phyloP scores from a whole-genome alignment of 257 asterid species.

The Solanum sitiens region DNA sequence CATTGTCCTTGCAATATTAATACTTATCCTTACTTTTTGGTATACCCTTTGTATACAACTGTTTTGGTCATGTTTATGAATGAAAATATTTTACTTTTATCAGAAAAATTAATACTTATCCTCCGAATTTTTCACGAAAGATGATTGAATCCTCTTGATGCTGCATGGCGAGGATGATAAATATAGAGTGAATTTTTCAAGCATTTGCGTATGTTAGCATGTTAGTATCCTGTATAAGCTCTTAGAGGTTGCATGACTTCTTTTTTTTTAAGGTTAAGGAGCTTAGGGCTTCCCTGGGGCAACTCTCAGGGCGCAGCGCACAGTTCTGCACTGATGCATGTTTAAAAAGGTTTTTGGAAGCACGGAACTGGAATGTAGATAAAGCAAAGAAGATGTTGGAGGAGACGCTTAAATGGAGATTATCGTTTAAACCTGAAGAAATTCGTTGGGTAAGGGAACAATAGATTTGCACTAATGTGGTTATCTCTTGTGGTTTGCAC shows the following conservation, averaged over 20 bases:
- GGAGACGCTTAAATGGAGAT: slow-evolving; percentile 85
- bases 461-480: not conserved
- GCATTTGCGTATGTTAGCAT: not conserved
- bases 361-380: slow-evolving; percentile 78
- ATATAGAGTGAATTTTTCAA: not conserved
- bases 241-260: not conserved
- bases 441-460: slow-evolving; percentile 80
- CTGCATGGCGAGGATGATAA: not conserved
- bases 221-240: not conserved
- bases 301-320: slow-evolving; percentile 53
- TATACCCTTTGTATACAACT: not conserved
- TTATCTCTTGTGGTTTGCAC: not conserved
- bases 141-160: not conserved
- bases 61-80: not conserved
- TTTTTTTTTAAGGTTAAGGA: slow-evolving; percentile 48
- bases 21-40: not conserved
- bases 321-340: slow-evolving; percentile 79
- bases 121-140: not conserved
- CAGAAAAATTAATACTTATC: not conserved
- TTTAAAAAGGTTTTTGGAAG: slow-evolving; percentile 75
- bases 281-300: slow-evolving; percentile 70
- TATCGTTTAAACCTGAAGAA: slow-evolving; percentile 84
- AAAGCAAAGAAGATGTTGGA: slow-evolving; percentile 88
- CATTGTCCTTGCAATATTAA: not conserved
- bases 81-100: not conserved